Base-by-base conservation (phyloP, 306 rosid species). In the Cicer pinnatifidum region DNA sequence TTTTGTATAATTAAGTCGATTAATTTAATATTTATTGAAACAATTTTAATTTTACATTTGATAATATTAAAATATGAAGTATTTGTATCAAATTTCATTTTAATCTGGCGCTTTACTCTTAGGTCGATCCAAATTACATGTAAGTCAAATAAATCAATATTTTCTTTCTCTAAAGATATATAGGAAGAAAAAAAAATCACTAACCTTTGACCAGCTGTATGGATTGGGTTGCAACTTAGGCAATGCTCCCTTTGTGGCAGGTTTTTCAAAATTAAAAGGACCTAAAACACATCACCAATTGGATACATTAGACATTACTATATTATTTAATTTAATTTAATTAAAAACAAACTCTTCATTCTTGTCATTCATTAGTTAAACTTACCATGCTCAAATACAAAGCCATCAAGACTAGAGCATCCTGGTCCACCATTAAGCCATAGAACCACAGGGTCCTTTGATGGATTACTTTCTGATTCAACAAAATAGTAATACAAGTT, bases 351-450 rank as follows among this genome's bases (percentile, higher is more conserved):
- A 48, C 1, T 5, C 1, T 3, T 48, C 7, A n/a, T 35, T 64
- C 50, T 8, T 37, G 5, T 28, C 5, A 28, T 28, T 28, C 3
- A 4, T 17, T 11, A 10, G 3, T n/a, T 9, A n/a, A 10, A 4
- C 19, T 66, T 85, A 93, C 98, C 98, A 64, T 93, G 96, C 77
- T 93, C 98, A 15, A 89, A 93, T 17, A 93, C 61, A 52, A 91
- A 93, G 60, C 93, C 98, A 84, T 93, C 97, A 13, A 93, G 76
- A 78, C 98, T 93, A 73, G 98, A 93, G 69, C 98, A 93, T 12
- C 93, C 98, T 0, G 98, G 98, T 40, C 98, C 98, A 12, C 98
- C 98, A 43, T 93, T 93, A 52, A 93, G 93, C 98, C 98, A 93
- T 20, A 93, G 86, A 84, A 89, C 92, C 76, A 93, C 77, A 1